phyloP scores from a whole-genome alignment of 2,329 filamentous ascomycete species.

The Penicillium sp. region DNA sequence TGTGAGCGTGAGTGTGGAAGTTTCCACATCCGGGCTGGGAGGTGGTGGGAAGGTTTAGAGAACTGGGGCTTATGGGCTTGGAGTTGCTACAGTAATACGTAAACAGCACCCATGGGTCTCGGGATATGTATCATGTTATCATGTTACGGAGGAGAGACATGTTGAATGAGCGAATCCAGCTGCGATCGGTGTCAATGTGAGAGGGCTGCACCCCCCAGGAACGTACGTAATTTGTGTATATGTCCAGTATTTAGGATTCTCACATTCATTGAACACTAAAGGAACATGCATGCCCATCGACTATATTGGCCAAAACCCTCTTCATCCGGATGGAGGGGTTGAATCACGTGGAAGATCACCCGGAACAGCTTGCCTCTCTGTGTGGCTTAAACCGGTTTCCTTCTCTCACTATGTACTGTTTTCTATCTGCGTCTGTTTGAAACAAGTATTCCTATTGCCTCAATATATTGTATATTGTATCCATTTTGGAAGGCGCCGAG shows the following conservation, averaged over 20 bases:
- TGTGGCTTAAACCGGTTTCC: neutral
- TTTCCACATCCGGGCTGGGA: too few species aligned
- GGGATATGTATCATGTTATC: too few species aligned
- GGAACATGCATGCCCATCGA: neutral
- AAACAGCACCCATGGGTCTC: too few species aligned
- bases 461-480: neutral
- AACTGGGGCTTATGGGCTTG: too few species aligned
- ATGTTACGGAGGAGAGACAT: neutral
- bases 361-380: neutral
- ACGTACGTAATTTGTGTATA: neutral
- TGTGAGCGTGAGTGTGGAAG: too few species aligned
- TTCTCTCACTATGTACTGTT: neutral
- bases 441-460: neutral
- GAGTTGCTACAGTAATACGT: too few species aligned
- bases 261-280: neutral
- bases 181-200: neutral
- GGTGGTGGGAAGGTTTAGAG: too few species aligned
- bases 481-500: neutral
- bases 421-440: neutral
- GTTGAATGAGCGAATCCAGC: neutral
- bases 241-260: neutral
- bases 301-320: neutral
- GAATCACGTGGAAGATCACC: conserved; percentile 1
- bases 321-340: neutral
- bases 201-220: neutral